A percentile compares a stretch with the other conserved stretches of the same genome.
These are phyloP conservation scores for Fusarium pseudograminearum DNA, from an alignment of 2,329 filamentous ascomycete species.

Conservation along the genomic window DNA sequence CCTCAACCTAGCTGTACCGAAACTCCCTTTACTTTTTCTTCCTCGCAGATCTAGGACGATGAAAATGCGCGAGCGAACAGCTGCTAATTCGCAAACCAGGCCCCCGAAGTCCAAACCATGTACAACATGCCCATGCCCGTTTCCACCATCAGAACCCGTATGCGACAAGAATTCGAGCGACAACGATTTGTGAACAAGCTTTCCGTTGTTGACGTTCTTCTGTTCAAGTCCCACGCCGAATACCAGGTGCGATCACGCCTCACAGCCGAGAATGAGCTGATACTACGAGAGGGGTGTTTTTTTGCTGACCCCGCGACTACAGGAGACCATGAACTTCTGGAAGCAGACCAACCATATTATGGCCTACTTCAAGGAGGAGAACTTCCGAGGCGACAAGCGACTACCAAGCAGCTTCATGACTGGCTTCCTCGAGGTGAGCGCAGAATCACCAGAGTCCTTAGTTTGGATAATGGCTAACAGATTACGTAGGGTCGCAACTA, in stretches of 20 bases:
- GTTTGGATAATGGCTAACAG: slow-evolving; percentile 33
- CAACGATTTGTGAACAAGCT: slow-evolving; percentile 94
- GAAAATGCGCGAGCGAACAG: not conserved
- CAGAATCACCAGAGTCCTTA: not conserved
- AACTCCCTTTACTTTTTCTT: not conserved
- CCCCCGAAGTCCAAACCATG: slow-evolving; percentile 96
- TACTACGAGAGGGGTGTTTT: not conserved
- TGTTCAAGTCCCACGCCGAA: slow-evolving; percentile 92
- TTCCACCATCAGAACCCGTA: slow-evolving; percentile 88
- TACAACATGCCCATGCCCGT: slow-evolving; percentile 93
- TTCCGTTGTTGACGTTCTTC: slow-evolving; percentile 85
- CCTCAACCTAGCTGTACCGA: not conserved
- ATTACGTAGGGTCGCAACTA: slow-evolving; percentile 67
- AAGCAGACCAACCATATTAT: slow-evolving; percentile 96
- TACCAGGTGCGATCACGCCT: slow-evolving; percentile 77
- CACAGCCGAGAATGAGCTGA: slow-evolving; percentile 67
- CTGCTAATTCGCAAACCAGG: slow-evolving; percentile 65
- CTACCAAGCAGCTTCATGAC: slow-evolving; percentile 92
- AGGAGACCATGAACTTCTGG: slow-evolving; percentile 99
- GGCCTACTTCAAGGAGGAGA: slow-evolving; percentile 94
- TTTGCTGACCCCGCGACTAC: slow-evolving; percentile 34
- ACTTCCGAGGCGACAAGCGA: slow-evolving; percentile 78
- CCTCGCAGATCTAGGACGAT: not conserved
- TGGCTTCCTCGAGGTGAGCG: slow-evolving; percentile 90
- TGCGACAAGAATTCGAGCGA: slow-evolving; percentile 96